phyloP scores from a whole-genome alignment of 2,329 filamentous ascomycete genomes.

The Alternaria rosae region DNA sequence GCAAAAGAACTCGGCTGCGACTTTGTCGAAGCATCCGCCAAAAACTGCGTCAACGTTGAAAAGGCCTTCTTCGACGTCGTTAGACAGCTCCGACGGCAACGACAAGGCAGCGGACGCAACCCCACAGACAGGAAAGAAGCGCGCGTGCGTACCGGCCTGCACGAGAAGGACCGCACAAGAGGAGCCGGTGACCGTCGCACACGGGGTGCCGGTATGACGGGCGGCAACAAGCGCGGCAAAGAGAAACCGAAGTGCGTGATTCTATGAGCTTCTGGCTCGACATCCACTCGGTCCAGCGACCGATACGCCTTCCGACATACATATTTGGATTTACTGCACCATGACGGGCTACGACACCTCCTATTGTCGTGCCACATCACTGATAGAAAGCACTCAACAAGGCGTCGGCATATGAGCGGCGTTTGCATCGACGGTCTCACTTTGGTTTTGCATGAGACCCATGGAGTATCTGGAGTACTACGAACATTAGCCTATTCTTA shows the following conservation, averaged over 20 bases:
- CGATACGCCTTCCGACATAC: conserved; percentile 22
- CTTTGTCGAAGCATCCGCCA: conserved; percentile 95
- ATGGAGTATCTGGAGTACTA: conserved; percentile 42
- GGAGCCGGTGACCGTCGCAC: conserved; percentile 21
- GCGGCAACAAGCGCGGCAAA: conserved; percentile 24
- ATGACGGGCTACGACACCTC: conserved; percentile 37
- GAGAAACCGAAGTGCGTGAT: conserved; percentile 47
- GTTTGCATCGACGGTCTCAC: conserved; percentile 45
- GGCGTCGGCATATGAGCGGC: conserved; percentile 49
- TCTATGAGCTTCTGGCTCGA: conserved; percentile 28
- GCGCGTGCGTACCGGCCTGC: conserved; percentile 19
- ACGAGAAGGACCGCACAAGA: conserved; percentile 29
- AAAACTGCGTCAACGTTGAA: conserved; percentile 98
- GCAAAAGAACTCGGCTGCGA: conserved; percentile 93
- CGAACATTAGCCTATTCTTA: conserved; percentile 23
- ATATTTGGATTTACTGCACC: conserved; percentile 38
- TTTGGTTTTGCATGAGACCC: conserved; percentile 40
- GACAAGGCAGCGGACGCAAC: conserved; percentile 53
- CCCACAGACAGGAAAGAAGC: conserved; percentile 24
- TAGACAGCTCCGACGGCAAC: conserved; percentile 83
- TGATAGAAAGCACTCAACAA: conserved; percentile 41
- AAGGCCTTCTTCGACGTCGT: conserved; percentile 99
- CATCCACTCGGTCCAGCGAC: conserved; percentile 2
- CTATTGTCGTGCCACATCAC: conserved; percentile 29
- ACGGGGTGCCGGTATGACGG: conserved; percentile 20